Base-by-base conservation (phyloP, 2,329 filamentous ascomycete genomes). In the Verticillium albo-atrum region DNA sequence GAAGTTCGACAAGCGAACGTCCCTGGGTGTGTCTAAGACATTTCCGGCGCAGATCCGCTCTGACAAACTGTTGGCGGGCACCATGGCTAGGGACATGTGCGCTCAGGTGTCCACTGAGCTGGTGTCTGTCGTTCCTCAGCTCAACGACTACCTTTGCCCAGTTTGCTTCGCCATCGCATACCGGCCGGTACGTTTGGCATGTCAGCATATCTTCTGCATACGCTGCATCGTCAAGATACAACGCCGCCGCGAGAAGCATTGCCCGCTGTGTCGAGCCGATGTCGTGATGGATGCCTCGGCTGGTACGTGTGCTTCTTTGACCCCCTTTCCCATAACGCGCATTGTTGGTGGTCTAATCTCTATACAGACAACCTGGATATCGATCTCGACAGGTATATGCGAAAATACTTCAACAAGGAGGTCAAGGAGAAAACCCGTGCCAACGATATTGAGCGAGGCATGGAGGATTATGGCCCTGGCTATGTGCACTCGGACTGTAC, bases 1-100 rank as follows among this genome's bases (percentile, higher is more conserved):
- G 72, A 96, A 94, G 75, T 96, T 96, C 70, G 90, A 95, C 74
- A 96, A 96, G 74, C 85, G 87, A 60, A 96, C 92, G 1, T 86
- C 89, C 1, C 78, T 96, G 23, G 86, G 88, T 27, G 86, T 89
- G 1, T 86, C 86, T 42, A 77, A 82, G 35, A 80, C 79, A 0
- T 89, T 91, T 64, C 85, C 87, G 0, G 76, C 79, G 9, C 77
- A 80, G 26, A 80, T 90, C 57, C 77, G 81, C 57, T 82, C 85
- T 3, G 80, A 84, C 25, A 81, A 82, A 54, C 82, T 89, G 37
- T 79, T 91, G 61, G 81, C 88, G 1, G 83, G 86, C 60, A 83
- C 82, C 57, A 84, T 95, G 63, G 89, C 91, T 50, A 89, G 88
- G 68, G 86, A 90, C 59, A 82, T 95, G 54, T 92, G 90, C 69